A percentile compares a stretch with the other conserved stretches of the same genome.
Conservation (phyloP, 1,284 basidiomycete species). For the Vanrija sp. region DNA sequence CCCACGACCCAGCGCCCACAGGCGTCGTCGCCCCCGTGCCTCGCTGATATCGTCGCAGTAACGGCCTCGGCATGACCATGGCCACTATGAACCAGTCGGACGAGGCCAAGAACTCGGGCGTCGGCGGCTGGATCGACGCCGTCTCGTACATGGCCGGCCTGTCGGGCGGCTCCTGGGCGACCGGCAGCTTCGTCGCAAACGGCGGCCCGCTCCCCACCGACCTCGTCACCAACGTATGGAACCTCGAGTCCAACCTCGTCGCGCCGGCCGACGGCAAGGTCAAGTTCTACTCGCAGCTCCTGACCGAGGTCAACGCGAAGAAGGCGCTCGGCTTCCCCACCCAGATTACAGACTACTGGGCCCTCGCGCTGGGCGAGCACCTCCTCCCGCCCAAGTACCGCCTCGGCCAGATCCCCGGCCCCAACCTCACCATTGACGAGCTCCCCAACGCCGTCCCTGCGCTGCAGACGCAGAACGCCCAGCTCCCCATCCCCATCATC, state of each 20-base stretch:
- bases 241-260: conserved; percentile 51
- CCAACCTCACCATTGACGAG: conserved; percentile 44
- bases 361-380: conserved; percentile 43
- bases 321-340: conserved; percentile 37
- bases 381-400: conserved; percentile 43
- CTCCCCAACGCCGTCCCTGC: conserved; percentile 7
- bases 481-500: conserved; percentile 49
- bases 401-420: conserved; percentile 23
- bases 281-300: conserved; percentile 47
- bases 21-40: not conserved
- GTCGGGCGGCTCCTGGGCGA: conserved; percentile 47
- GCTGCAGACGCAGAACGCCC: conserved; percentile 21
- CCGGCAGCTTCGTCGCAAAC: conserved; percentile 43
- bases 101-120: not conserved
- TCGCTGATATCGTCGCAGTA: conserved; percentile 7
- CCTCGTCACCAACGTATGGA: conserved; percentile 45
- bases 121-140: conserved; percentile 43
- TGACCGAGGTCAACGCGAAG: conserved; percentile 44
- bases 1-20: not conserved
- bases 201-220: conserved; percentile 35
- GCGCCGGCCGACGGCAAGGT: conserved; percentile 47
- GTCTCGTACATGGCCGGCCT: conserved; percentile 47
- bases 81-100: conserved; percentile 6
- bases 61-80: conserved; percentile 18
- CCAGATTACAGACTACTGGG: conserved; percentile 48